Percentiles rank a stretch among this genome's conserved stretches.
Evolutionary conservation across 2,329 filamentous ascomycete genomes (phyloP).

Genomic region (Trichoderma citrinoviride): DNA sequence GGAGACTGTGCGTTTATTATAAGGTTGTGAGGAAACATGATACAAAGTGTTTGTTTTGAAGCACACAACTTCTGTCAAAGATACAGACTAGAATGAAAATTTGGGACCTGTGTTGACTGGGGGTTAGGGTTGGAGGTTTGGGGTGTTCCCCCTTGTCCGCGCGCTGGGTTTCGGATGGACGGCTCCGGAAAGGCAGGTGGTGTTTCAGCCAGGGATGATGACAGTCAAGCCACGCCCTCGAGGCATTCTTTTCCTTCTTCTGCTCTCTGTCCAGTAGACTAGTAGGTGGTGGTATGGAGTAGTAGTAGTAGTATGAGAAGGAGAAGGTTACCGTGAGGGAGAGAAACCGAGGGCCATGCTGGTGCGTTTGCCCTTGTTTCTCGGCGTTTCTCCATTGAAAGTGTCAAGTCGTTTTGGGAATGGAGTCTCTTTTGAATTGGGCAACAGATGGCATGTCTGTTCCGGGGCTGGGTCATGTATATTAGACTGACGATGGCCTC

Average conservation of each 20-base stretch:
- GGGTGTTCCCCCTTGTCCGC: background rate
- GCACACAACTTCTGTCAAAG: too few relatives aligned
- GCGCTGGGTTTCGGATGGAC: constrained; percentile 13
- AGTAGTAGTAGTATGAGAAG: background rate
- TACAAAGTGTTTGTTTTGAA: background rate
- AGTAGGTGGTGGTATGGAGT: too few relatives aligned
- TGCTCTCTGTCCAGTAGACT: too few relatives aligned
- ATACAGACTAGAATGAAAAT: too few relatives aligned
- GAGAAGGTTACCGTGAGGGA: too few relatives aligned
- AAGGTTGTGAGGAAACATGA: background rate
- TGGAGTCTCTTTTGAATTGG: too few relatives aligned
- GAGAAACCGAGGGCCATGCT: too few relatives aligned
- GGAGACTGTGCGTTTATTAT: background rate
- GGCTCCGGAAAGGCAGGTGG: constrained; percentile 17
- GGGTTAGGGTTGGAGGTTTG: background rate
- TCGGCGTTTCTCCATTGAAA: background rate
- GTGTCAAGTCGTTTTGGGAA: background rate
- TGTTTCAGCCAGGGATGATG: constrained; percentile 15
- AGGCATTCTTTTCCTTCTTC: background rate
- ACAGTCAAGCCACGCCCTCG: background rate
- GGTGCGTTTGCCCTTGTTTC: background rate
- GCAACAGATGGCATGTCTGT: too few relatives aligned
- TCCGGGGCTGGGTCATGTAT: background rate
- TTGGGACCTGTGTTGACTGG: too few relatives aligned
- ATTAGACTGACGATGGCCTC: constrained; percentile 7